A percentile compares a stretch with the other conserved stretches of the same genome.
Evolutionary conservation across 176 grass and related monocot genomes (phyloP).

Genomic region (Oryza longistaminata): DNA sequence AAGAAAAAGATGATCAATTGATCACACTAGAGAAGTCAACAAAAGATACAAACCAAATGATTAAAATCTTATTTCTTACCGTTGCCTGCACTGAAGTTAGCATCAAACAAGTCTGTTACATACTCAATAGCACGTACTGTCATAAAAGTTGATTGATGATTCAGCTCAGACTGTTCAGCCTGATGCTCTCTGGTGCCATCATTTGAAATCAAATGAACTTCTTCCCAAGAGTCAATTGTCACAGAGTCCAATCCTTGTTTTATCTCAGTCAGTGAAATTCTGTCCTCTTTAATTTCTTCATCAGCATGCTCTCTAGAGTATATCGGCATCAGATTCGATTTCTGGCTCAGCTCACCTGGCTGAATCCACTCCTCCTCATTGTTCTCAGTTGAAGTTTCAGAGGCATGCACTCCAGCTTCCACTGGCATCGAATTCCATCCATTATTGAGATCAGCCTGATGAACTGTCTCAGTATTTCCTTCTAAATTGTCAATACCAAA

Average conservation of each 20-base stretch:
- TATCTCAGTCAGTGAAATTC: conserved; percentile 26
- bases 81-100: not conserved
- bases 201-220: conserved; percentile 32
- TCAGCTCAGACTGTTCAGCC: conserved; percentile 32
- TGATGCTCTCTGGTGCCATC: not conserved
- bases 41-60: conserved; percentile 22
- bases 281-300: conserved; percentile 44
- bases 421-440: not conserved
- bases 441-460: conserved; percentile 14
- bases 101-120: conserved; percentile 21
- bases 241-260: conserved; percentile 34
- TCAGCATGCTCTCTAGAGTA: conserved; percentile 5
- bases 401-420: not conserved
- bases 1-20: not conserved
- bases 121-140: not conserved
- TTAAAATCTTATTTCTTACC: conserved; percentile 35
- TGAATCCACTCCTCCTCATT: not conserved
- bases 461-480: conserved; percentile 20
- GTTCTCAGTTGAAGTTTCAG: not conserved
- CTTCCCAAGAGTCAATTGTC: conserved; percentile 23
- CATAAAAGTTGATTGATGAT: conserved; percentile 7
- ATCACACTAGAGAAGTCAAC: conserved; percentile 17
- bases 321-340: not conserved
- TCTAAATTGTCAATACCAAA: conserved; percentile 39
- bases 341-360: conserved; percentile 9